Conservation (phyloP, 1,284 basidiomycete genomes). For the Ceratobasidium theobromae region DNA sequence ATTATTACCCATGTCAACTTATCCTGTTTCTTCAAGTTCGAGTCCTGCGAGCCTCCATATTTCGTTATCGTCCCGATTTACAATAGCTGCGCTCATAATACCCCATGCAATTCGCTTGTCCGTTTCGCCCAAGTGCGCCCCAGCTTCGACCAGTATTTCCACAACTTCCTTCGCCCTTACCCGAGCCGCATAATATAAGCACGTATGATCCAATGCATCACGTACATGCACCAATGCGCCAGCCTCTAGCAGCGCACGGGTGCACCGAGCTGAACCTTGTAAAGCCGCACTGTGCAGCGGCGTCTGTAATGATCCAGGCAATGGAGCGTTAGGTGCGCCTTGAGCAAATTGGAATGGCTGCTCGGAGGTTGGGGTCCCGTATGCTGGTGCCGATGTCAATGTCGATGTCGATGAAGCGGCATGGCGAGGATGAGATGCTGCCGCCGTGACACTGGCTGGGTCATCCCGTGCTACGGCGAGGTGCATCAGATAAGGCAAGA, state of each 20-base stretch:
- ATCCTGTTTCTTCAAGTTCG: constrained; percentile 6
- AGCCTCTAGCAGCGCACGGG: constrained; percentile 63
- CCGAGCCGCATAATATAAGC: constrained; percentile 69
- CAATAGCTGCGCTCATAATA: constrained; percentile 34
- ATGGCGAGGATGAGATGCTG: constrained; percentile 29
- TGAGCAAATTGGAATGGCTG: constrained; percentile 25
- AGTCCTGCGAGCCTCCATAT: constrained; percentile 35
- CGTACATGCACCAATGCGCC: constrained; percentile 87
- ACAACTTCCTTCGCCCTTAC: constrained; percentile 48
- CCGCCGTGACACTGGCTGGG: constrained; percentile 51
- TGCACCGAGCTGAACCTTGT: constrained; percentile 60
- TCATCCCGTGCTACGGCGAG: constrained; percentile 74
- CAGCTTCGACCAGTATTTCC: constrained; percentile 67
- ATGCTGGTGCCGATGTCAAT: no score
- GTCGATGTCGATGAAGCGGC: neutral
- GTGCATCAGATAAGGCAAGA: constrained; percentile 74
- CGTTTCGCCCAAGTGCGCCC: constrained; percentile 68
- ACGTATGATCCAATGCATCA: constrained; percentile 76
- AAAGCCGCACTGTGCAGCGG: constrained; percentile 81
- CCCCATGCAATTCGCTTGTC: constrained; percentile 52
- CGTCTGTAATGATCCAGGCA: constrained; percentile 56
- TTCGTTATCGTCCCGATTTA: constrained; percentile 25
- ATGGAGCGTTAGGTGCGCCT: constrained; percentile 29
- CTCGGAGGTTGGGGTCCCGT: constrained; percentile 11
- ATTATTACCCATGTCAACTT: constrained; percentile 13